phyloP scores from a whole-genome alignment of 306 rosid genomes.

The Cucumis hystrix region DNA sequence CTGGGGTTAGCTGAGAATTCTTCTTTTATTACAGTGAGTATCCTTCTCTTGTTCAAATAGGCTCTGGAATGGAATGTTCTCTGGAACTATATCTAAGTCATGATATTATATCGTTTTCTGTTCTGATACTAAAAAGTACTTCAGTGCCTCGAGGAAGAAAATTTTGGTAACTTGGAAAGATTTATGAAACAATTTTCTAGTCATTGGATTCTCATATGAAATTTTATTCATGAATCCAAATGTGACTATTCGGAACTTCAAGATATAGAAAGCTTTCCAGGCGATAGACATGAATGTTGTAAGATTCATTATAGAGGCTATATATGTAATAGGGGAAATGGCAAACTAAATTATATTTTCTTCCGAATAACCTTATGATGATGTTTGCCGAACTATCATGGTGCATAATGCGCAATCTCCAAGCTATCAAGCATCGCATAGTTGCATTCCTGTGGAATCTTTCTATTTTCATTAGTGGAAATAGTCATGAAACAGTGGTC shows the following conservation, averaged over 20 bases:
- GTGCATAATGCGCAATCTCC: background rate
- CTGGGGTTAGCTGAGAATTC: slow-evolving; percentile 40
- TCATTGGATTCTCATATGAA: background rate
- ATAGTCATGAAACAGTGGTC: background rate
- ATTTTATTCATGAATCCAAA: background rate
- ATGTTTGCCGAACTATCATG: background rate
- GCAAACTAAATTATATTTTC: background rate
- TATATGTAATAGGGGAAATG: background rate
- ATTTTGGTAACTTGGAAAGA: background rate
- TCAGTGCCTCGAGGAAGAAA: background rate
- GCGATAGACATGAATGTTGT: background rate
- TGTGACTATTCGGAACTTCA: background rate
- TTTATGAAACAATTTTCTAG: background rate
- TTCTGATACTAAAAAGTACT: background rate
- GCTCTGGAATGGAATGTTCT: background rate
- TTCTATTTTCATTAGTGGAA: background rate
- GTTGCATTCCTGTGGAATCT: background rate
- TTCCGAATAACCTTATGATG: background rate
- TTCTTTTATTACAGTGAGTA: slow-evolving; percentile 43
- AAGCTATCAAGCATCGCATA: background rate
- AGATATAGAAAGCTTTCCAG: background rate
- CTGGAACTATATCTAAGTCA: background rate
- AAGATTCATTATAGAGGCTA: background rate
- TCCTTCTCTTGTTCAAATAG: background rate
- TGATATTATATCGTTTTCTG: background rate